Evolutionary conservation across 495 filamentous ascomycete genomes (phyloP), one percentile per base, ranked within the genome.

Genomic region (Talaromyces nanjingensis): DNA sequence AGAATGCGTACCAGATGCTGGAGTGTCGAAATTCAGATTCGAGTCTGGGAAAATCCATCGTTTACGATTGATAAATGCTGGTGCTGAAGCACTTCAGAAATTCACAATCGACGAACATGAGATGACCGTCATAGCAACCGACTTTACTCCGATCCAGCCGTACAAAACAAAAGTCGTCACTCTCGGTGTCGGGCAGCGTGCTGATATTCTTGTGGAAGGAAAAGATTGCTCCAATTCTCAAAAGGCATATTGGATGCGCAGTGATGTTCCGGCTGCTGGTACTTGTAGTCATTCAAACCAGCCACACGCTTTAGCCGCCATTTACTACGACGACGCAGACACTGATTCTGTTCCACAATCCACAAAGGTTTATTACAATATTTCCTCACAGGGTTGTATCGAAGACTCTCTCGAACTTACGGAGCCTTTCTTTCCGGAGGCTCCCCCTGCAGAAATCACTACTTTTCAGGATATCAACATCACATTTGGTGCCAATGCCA

Each of bases 161-260:
- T 70, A 65, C 18, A 54, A 65, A 9, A 66, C 64, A 8, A 64
- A 31, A 11, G 49, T 60, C 34, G 64, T 89, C 9, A 69, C 75
- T 27, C 77, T 91, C 59, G 83, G 71, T 34, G 90, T 91, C 69
- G 88, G 77, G 75, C 55, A 9, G 69, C 63, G 9, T 3, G 24
- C 14, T 42, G 37, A 42, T 58, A 18, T 57, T 6, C 55, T 31
- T 24, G 14, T n/a, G 20, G 22, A 34, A 57, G 20, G 20, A 5
- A 27, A 57, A 57, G 24, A 54, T 54, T 54, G 49, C 12, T 24
- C 24, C 55, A 7, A 4, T 5, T 29, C 9, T n/a, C 22, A 57
- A 24, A 34, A 27, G 25, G 27, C 37, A 16, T 42, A 42, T 16
- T 42, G 37, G 37, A 42, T 42, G 37, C 37, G 37, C 37, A 42